Base-by-base conservation (phyloP, 805 yeast species). In the Saccharomycopsis olivae region DNA sequence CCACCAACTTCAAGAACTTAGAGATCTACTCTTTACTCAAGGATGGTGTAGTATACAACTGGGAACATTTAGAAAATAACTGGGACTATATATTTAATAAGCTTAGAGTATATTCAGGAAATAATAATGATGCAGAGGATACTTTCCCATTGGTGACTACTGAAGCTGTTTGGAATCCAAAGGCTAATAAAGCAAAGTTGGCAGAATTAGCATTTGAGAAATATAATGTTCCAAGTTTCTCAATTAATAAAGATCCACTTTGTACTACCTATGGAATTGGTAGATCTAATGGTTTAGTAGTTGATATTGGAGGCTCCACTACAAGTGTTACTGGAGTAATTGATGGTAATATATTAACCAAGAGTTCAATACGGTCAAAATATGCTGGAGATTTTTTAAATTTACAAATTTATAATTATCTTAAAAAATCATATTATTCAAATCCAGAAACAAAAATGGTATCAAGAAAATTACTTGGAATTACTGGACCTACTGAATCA, bases 341-440 rank as follows among this genome's bases (percentile, higher is more conserved):
- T 46, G 87, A 82, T 51, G 95, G 95, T 29, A 69, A 72, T 13
- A 71, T 85, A 38, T 69, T 80, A 39, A 61, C 68, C 47, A 80
- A 78, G 54, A 81, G 84, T 35, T 67, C 75, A 4, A 62, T 70
- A 45, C 80, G 74, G 56, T 71, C 84, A 13, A 75, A 73, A 50
- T 82, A 70, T 54, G 96, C 88, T 3, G 97, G 96, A 8, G 89
- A 87, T 56, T 88, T 80, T 56, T 57, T 83, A 40, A 82, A 79
- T 55, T 65, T 73, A 38, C 84, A 82, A 58, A 63, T 77, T 2
- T 57, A 70, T 48, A 64, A 71, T 37, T 71, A 61, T 51, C 66
- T 68, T 46, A 58, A 63, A 41, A 49, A 60, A 30, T 57, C 56
- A 43, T 44, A 55, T 36, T 60, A 62, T 35, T 43, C 53, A 17